Conservation (phyloP, 2,329 filamentous ascomycete species). For the Epicoccum nigrum region DNA sequence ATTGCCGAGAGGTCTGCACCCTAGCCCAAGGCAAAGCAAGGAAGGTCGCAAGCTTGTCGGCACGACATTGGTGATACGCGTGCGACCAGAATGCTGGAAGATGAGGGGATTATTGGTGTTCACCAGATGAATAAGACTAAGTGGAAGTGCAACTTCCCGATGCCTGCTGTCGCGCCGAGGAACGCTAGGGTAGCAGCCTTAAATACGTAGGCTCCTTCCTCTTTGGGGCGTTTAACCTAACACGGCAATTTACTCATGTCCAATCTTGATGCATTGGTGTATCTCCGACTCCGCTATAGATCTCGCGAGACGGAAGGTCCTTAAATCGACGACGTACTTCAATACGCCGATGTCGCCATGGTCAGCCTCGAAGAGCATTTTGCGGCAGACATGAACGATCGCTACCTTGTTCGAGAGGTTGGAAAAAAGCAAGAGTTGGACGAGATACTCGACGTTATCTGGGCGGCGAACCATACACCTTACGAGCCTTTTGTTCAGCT, state of each 20-base stretch:
- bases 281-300: conserved; percentile 34
- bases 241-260: conserved; percentile 29
- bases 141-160: conserved; percentile 27
- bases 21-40: conserved; percentile 24
- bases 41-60: conserved; percentile 29
- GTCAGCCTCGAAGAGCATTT: conserved; percentile 22
- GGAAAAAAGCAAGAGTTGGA: conserved; percentile 38
- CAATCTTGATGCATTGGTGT: conserved; percentile 28
- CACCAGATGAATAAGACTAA: too few relatives aligned
- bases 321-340: conserved; percentile 19
- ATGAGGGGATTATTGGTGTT: conserved; percentile 20
- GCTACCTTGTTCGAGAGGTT: conserved; percentile 36
- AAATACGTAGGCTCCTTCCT: conserved; percentile 30
- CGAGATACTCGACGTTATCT: conserved; percentile 40
- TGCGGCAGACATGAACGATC: conserved; percentile 23
- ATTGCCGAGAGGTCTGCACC: conserved; percentile 14
- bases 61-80: conserved; percentile 30
- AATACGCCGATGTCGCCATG: conserved; percentile 29
- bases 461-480: conserved; percentile 43
- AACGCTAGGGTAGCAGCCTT: conserved; percentile 18
- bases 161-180: conserved; percentile 27
- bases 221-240: conserved; percentile 29
- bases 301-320: conserved; percentile 26
- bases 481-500: conserved; percentile 45
- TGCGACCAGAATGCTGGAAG: conserved; percentile 25